phyloP scores from a whole-genome alignment of 2,329 filamentous ascomycete genomes.

The Talaromyces sp. region DNA sequence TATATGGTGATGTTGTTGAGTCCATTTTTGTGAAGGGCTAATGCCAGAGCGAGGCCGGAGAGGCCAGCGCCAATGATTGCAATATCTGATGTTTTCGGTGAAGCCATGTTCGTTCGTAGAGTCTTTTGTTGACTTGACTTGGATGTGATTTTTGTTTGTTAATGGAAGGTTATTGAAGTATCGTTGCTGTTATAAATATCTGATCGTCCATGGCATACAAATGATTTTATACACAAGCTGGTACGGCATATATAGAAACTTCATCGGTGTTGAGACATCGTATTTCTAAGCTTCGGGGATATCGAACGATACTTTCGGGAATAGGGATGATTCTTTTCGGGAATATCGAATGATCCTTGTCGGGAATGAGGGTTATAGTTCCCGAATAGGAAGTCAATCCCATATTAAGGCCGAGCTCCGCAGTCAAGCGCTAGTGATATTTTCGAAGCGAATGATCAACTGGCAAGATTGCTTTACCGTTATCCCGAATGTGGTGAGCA shows the following conservation, averaged over 20 bases:
- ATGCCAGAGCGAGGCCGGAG: conserved; percentile 10
- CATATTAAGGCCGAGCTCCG: background rate
- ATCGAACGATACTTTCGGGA: background rate
- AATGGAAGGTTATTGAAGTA: no score
- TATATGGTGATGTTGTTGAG: conserved; percentile 25
- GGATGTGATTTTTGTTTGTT: no score
- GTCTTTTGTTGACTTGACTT: no score
- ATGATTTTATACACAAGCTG: background rate
- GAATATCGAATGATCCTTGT: background rate
- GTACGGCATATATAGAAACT: background rate
- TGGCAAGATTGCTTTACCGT: no score
- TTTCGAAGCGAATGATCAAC: no score
- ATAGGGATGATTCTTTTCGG: background rate
- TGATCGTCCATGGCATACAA: background rate
- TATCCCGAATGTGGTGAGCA: no score
- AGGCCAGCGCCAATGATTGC: conserved; percentile 16
- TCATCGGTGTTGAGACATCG: background rate
- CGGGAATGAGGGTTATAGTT: background rate
- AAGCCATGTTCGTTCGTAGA: background rate
- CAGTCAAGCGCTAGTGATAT: background rate
- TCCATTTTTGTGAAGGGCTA: conserved; percentile 5
- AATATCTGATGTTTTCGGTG: background rate
- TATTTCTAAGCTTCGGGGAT: background rate
- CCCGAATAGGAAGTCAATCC: background rate
- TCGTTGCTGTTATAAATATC: no score